Percentiles rank a stretch among this genome's conserved stretches.
Evolutionary conservation across 768 basidiomycete genomes (phyloP).

Genomic region (Hygrocybe coccinea): DNA sequence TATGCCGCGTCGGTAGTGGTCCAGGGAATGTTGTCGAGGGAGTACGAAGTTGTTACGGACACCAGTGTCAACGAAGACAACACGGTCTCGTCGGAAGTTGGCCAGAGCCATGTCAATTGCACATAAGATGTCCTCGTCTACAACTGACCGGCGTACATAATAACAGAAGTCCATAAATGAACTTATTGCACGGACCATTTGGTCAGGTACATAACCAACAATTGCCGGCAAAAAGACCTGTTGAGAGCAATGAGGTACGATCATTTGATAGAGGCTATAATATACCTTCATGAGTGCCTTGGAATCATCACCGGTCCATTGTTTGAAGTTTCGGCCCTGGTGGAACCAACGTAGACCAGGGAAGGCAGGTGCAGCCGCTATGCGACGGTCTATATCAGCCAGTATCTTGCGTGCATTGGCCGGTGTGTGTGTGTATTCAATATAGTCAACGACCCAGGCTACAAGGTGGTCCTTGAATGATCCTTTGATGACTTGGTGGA

Average conservation of each 20-base stretch:
- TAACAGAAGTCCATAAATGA: conserved; percentile 23
- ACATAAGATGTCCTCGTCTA: conserved; percentile 6
- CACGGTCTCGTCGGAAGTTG: conserved; percentile 11
- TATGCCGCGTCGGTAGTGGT: conserved; percentile 17
- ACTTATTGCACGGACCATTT: conserved; percentile 14
- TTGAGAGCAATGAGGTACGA: background rate
- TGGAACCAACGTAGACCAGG: conserved; percentile 9
- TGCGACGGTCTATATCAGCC: conserved; percentile 30
- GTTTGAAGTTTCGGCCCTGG: conserved; percentile 6
- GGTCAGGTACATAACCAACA: conserved; percentile 15
- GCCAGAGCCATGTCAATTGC: conserved; percentile 3
- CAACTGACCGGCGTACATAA: conserved; percentile 11
- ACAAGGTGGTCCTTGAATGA: conserved; percentile 41
- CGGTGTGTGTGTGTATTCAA: conserved; percentile 16
- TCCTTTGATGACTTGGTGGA: conserved; percentile 41
- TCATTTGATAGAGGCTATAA: background rate
- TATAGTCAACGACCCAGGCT: conserved; percentile 30
- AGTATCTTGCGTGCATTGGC: conserved; percentile 21
- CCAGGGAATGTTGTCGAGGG: background rate
- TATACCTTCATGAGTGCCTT: conserved; percentile 15
- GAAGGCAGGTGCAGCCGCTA: conserved; percentile 6
- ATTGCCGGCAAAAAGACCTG: conserved; percentile 22
- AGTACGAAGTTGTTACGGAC: background rate
- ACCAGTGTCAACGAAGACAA: conserved; percentile 11
- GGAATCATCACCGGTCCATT: conserved; percentile 9